These are phyloP conservation scores for Aspergillus mulundensis DNA, from an alignment of 495 filamentous ascomycete genomes.

Conservation along the genomic window DNA sequence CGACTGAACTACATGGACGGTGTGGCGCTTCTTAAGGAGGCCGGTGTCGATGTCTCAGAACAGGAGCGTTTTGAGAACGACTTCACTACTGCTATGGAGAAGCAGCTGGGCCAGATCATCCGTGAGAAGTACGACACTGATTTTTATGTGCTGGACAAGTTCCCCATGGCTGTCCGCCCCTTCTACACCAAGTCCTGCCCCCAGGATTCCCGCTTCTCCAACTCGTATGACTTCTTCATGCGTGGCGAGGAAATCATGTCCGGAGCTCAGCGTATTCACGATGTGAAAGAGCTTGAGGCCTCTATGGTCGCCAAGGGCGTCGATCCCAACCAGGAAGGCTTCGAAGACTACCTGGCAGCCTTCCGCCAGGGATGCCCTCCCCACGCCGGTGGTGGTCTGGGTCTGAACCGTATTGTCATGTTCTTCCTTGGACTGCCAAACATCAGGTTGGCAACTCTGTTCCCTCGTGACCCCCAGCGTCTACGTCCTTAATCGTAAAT, in stretches of 20 bases:
- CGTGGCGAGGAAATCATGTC: constrained; percentile 86
- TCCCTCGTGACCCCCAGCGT: constrained; percentile 82
- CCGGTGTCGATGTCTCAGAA: constrained; percentile 68
- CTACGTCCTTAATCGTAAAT: constrained; percentile 53
- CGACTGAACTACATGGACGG: constrained; percentile 83
- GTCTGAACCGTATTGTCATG: constrained; percentile 83
- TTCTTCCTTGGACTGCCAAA: constrained; percentile 82
- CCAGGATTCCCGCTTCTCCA: constrained; percentile 61
- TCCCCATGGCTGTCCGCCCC: constrained; percentile 76
- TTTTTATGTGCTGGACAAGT: constrained; percentile 91
- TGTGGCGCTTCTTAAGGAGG: constrained; percentile 74
- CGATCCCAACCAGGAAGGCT: constrained; percentile 66
- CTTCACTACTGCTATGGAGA: constrained; percentile 73
- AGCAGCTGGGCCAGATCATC: constrained; percentile 81
- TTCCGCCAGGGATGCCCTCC: constrained; percentile 76
- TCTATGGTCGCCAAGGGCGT: constrained; percentile 69
- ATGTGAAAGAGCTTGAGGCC: constrained; percentile 62
- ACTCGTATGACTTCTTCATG: constrained; percentile 94
- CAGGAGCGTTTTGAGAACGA: constrained; percentile 73
- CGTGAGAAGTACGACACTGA: constrained; percentile 81
- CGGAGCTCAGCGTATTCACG: constrained; percentile 82
- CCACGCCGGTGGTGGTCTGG: constrained; percentile 84
- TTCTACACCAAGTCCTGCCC: constrained; percentile 87
- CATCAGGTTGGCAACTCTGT: constrained; percentile 71
- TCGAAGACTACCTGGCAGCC: constrained; percentile 79